Evolutionary conservation across 2,329 filamentous ascomycete genomes (phyloP).

Genomic region (Fonsecaea nubica): DNA sequence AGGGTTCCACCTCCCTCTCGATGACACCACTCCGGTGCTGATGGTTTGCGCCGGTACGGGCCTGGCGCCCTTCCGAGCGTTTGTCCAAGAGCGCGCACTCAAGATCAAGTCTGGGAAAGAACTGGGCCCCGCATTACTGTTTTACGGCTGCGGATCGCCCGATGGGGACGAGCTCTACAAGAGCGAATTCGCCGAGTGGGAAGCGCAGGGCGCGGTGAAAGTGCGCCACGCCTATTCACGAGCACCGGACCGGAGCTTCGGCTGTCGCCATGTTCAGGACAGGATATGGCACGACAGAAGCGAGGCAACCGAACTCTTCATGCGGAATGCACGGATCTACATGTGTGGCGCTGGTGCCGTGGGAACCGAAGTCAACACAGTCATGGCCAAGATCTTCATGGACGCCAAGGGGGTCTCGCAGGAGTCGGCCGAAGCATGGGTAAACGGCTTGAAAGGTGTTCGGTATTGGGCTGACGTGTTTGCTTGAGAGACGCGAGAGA

Average conservation of each 20-base stretch:
- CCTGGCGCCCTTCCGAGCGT: constrained; percentile 56
- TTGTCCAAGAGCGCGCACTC: constrained; percentile 48
- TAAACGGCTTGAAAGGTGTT: too few species aligned
- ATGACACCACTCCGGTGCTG: constrained; percentile 55
- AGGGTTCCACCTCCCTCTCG: constrained; percentile 56
- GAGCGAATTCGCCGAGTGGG: constrained; percentile 60
- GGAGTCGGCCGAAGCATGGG: too few species aligned
- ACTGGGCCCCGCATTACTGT: constrained; percentile 68
- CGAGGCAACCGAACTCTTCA: constrained; percentile 55
- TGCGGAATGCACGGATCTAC: constrained; percentile 62
- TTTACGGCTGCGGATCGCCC: constrained; percentile 67
- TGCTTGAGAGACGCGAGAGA: too few species aligned
- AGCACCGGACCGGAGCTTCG: constrained; percentile 54
- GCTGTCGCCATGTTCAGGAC: constrained; percentile 62
- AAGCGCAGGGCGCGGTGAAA: constrained; percentile 64
- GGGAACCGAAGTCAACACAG: too few species aligned
- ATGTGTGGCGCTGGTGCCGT: constrained; percentile 60
- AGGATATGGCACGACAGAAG: constrained; percentile 55
- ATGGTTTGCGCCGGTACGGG: constrained; percentile 62
- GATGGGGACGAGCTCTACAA: constrained; percentile 66
- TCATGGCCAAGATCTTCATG: too few species aligned
- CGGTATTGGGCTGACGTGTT: too few species aligned
- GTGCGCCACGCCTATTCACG: constrained; percentile 67
- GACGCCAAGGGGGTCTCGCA: too few species aligned
- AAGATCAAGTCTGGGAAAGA: constrained; percentile 46